Conservation (phyloP, 2,329 filamentous ascomycete genomes). For the Diaporthe velutina region DNA sequence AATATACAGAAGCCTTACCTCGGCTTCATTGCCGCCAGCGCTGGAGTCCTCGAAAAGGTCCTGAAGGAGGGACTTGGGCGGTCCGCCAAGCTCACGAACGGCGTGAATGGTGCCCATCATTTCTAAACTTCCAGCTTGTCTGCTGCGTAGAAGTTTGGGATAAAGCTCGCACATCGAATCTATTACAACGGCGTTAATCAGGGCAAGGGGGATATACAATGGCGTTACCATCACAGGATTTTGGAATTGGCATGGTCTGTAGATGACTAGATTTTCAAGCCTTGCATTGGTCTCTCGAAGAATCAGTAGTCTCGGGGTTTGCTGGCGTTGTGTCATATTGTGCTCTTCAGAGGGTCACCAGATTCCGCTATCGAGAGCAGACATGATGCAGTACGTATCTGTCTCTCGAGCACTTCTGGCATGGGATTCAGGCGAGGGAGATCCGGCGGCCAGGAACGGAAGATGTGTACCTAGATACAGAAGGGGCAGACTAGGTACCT, state of each 20-base stretch:
- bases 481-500: not conserved
- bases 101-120: slow-evolving; percentile 34
- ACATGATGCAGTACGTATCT: not conserved
- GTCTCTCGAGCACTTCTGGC: not conserved
- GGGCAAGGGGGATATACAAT: slow-evolving; percentile 1
- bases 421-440: not conserved
- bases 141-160: not conserved
- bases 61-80: slow-evolving; percentile 46
- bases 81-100: slow-evolving; percentile 36
- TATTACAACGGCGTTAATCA: slow-evolving; percentile 6
- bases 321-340: not conserved
- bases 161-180: not conserved
- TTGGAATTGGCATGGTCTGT: slow-evolving; percentile 22
- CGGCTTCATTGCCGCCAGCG: slow-evolving; percentile 85
- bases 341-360: not conserved
- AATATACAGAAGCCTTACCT: slow-evolving; percentile 69
- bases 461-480: not conserved
- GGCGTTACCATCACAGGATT: slow-evolving; percentile 21
- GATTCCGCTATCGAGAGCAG: not conserved
- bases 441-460: not conserved
- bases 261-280: slow-evolving; percentile 22
- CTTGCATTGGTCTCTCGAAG: slow-evolving; percentile 11
- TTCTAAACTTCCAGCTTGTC: slow-evolving; percentile 21
- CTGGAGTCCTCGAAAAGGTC: slow-evolving; percentile 71
- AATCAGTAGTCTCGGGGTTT: not conserved